Base-by-base conservation (phyloP, 2,329 filamentous ascomycete species). In the Alternaria postmessia region DNA sequence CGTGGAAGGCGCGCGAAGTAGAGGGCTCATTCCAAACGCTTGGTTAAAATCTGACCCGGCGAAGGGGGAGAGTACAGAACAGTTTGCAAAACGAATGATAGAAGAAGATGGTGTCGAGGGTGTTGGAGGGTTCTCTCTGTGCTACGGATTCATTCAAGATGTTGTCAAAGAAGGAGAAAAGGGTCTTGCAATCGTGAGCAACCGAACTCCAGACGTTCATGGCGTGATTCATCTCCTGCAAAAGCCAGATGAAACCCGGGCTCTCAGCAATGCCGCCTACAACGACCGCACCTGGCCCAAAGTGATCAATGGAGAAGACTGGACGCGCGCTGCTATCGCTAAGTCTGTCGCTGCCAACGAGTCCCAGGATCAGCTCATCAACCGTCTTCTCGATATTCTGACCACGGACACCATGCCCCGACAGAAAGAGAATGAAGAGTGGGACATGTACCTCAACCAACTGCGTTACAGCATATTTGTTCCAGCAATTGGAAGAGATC, bases 71-170 rank as follows among this genome's bases (percentile, higher is more conserved):
- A 74, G 75, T 3, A 82, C 85, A 0, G 80, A 82, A 30, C 76
- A 82, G 3, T 88, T 87, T 61, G 85, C 86, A 3, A 78, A 81
- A 63, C 74, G 81, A 14, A 81, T 89, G 67, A 82, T 89, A 30
- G 81, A 84, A 44, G 82, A 83, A 38, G 84, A 84, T 20, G 82
- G 85, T 3, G 82, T 86, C 7, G 80, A 84, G 61, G 83, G 86
- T 60, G 86, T 88, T 0, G 88, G 88, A 1, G 88, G 88, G 1
- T 89, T 89, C 72, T 89, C 85, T 62, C 76, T 90, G 7, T 81
- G 87, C 2, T 89, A 87, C 72, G 88, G 88, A 0, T 78, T 82
- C 53, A 72, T 88, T 26, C 80, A 82, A 30, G 81, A 86, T 62
- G 74, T 77, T 16, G 71, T 73, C 38, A 72, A 68, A 51, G 54